These are phyloP conservation scores for Cucurbita ficifolia DNA, from an alignment of 306 rosid genomes.

Conservation along the genomic window DNA sequence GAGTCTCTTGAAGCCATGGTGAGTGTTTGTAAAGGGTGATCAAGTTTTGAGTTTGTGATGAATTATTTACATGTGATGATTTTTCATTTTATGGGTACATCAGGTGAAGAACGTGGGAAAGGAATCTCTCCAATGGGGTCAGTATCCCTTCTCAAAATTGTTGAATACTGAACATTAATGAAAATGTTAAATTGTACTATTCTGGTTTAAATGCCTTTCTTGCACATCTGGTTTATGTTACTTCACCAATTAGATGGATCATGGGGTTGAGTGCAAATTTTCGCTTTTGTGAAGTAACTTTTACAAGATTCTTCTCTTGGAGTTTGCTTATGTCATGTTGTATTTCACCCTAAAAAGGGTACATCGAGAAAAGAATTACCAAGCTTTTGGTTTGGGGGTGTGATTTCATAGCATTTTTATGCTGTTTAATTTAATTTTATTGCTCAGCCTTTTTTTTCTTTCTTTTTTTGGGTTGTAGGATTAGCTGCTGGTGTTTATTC, in stretches of 20 bases:
- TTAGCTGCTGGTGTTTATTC: slow-evolving; percentile 78
- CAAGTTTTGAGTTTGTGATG: neutral
- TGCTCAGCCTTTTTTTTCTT: neutral
- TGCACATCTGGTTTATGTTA: neutral
- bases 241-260: neutral
- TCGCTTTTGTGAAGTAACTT: neutral
- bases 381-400: neutral
- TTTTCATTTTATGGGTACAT: neutral
- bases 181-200: neutral
- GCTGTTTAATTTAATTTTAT: neutral
- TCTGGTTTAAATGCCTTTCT: neutral
- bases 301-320: neutral
- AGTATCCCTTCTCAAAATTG: neutral
- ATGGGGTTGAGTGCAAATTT: neutral
- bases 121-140: slow-evolving; percentile 86
- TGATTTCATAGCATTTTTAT: no score
- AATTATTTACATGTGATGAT: neutral
- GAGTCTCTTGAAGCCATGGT: slow-evolving; percentile 81
- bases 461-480: slow-evolving; percentile 19
- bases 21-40: slow-evolving; percentile 12
- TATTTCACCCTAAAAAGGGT: neutral
- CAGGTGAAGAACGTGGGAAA: slow-evolving; percentile 75
- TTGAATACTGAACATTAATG: no score
- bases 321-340: neutral
- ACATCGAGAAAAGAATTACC: neutral